Conservation (phyloP, 495 filamentous ascomycete species). For the Sphaerosporella brunnea region DNA sequence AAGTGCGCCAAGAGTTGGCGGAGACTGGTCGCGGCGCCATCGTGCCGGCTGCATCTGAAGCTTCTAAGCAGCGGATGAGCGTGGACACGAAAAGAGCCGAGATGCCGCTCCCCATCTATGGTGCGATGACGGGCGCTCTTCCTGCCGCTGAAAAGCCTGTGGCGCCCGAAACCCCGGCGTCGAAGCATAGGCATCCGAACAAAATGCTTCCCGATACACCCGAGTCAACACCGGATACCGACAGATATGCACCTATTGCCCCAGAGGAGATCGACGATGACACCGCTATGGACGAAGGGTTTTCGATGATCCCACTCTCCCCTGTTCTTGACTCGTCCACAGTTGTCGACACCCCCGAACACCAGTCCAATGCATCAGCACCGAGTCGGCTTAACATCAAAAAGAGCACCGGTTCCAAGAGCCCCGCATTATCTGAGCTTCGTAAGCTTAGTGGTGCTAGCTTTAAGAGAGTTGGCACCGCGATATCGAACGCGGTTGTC, state of each 20-base stretch:
- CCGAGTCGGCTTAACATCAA: not conserved
- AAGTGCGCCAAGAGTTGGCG: constrained; percentile 16
- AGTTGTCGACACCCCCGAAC: not conserved
- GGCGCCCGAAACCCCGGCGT: not conserved
- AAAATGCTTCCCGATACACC: not conserved
- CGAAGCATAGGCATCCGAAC: not conserved
- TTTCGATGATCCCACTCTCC: constrained; percentile 9
- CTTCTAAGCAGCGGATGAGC: constrained; percentile 1
- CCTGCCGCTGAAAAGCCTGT: not conserved
- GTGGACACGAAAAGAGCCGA: not conserved
- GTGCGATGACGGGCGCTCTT: not conserved
- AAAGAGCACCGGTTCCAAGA: not conserved
- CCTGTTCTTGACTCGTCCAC: constrained; percentile 8
- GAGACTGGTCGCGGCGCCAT: constrained; percentile 5
- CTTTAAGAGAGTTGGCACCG: not conserved
- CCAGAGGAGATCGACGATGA: constrained; percentile 10
- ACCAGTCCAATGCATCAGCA: not conserved
- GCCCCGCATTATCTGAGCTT: not conserved
- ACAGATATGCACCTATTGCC: not conserved
- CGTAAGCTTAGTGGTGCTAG: not conserved
- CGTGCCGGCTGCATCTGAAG: not conserved
- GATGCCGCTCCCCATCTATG: not conserved
- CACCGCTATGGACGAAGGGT: constrained; percentile 4
- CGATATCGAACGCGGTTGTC: not conserved
- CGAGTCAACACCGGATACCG: not conserved